Evolutionary conservation across 768 basidiomycete genomes (phyloP).

Genomic region (Tephrocybe sp.): DNA sequence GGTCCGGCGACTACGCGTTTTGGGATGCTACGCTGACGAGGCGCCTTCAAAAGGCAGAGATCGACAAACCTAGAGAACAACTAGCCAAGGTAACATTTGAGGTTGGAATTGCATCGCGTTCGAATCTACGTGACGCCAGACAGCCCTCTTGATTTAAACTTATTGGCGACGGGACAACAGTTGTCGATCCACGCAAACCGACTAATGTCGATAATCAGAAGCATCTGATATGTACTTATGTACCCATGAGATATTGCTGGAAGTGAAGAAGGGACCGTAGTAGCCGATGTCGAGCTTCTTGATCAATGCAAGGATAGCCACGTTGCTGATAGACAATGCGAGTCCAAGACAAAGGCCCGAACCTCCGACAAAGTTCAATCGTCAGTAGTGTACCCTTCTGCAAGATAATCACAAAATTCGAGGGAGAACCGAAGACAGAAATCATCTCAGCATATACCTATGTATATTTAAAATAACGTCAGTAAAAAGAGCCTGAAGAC

Average conservation of each 20-base stretch:
- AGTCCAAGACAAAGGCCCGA: neutral
- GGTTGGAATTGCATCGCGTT: neutral
- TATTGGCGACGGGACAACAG: too few species aligned
- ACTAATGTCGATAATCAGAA: neutral
- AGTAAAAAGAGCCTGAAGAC: too few species aligned
- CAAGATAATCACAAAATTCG: too few species aligned
- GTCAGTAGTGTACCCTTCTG: too few species aligned
- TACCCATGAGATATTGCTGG: neutral
- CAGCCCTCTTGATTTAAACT: too few species aligned
- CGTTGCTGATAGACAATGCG: neutral
- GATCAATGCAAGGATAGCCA: neutral
- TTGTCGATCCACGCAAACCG: conserved; percentile 3
- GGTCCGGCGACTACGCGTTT: conserved; percentile 10
- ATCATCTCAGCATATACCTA: too few species aligned
- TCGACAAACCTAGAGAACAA: neutral
- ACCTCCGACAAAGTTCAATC: too few species aligned
- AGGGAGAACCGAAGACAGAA: too few species aligned
- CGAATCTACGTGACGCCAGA: too few species aligned
- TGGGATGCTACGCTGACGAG: neutral
- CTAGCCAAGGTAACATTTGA: neutral
- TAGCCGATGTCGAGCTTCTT: neutral
- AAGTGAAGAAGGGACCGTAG: neutral
- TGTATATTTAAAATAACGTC: too few species aligned
- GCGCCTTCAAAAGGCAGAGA: conserved; percentile 2
- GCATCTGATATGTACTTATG: neutral